These are phyloP conservation scores for Hansenula anomala DNA, from an alignment of 1,139 yeast genomes.

Conservation along the genomic window DNA sequence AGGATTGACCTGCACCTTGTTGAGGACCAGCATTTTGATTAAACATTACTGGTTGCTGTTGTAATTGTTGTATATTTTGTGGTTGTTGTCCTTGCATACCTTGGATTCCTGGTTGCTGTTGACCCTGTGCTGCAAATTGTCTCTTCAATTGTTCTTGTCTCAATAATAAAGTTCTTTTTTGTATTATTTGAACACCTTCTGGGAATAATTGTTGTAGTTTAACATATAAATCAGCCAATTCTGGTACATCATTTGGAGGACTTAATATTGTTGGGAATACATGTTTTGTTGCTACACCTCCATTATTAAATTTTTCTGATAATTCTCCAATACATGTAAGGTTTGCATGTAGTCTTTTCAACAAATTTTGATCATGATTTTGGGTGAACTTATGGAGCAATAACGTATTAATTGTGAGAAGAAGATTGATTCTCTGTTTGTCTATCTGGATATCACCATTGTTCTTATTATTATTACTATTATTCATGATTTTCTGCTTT, in stretches of 20 bases:
- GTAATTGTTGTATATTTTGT: too few species aligned
- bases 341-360: conserved; percentile 23
- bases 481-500: too few species aligned
- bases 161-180: conserved; percentile 9
- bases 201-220: conserved; percentile 21
- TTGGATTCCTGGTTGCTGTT: neutral
- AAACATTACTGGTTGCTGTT: neutral
- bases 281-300: conserved; percentile 7
- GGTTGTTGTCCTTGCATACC: too few species aligned
- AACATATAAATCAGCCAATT: conserved; percentile 18
- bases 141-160: conserved; percentile 10
- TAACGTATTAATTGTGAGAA: conserved; percentile 1
- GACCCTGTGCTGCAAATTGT: conserved; percentile 4
- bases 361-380: conserved; percentile 12
- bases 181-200: conserved; percentile 19
- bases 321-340: conserved; percentile 24
- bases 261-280: conserved; percentile 19
- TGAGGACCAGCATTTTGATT: neutral
- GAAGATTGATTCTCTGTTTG: neutral
- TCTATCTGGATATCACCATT: conserved; percentile 1
- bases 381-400: neutral
- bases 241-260: conserved; percentile 21
- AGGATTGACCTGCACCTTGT: too few species aligned
- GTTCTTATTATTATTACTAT: too few species aligned
- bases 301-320: conserved; percentile 18